phyloP scores from a whole-genome alignment of 1,284 basidiomycete genomes.

The Paramarasmius palmivorus region DNA sequence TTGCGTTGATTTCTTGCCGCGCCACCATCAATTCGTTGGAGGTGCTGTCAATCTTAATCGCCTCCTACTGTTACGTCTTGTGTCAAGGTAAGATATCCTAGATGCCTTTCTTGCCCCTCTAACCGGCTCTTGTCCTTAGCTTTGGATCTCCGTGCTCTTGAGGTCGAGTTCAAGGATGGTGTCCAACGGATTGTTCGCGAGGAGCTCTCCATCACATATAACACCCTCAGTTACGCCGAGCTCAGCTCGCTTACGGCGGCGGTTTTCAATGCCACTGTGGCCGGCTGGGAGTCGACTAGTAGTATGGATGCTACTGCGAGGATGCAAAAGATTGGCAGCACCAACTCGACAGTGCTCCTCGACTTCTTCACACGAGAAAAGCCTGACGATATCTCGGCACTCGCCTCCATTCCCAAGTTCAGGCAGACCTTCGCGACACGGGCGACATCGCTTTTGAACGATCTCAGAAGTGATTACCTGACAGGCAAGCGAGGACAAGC shows the following conservation, averaged over 20 bases:
- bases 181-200: conserved; percentile 50
- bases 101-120: background rate
- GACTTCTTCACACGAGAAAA: conserved; percentile 51
- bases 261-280: conserved; percentile 42
- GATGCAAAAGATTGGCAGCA: conserved; percentile 66
- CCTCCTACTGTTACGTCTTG: conserved; percentile 74
- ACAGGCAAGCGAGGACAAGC: conserved; percentile 52
- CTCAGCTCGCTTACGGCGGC: conserved; percentile 26
- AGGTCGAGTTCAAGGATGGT: conserved; percentile 57
- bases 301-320: conserved; percentile 68
- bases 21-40: conserved; percentile 78
- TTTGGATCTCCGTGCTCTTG: conserved; percentile 74
- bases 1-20: conserved; percentile 79
- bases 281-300: conserved; percentile 62
- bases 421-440: conserved; percentile 47
- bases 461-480: conserved; percentile 54
- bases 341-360: conserved; percentile 59
- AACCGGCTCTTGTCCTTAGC: conserved; percentile 36
- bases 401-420: conserved; percentile 50
- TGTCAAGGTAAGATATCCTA: conserved; percentile 57
- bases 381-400: conserved; percentile 25
- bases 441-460: conserved; percentile 44
- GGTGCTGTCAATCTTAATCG: conserved; percentile 70
- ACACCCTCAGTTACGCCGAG: conserved; percentile 42
- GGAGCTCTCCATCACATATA: conserved; percentile 51